Conservation (phyloP, 2,329 filamentous ascomycete species). For the Beauveria sp. region DNA sequence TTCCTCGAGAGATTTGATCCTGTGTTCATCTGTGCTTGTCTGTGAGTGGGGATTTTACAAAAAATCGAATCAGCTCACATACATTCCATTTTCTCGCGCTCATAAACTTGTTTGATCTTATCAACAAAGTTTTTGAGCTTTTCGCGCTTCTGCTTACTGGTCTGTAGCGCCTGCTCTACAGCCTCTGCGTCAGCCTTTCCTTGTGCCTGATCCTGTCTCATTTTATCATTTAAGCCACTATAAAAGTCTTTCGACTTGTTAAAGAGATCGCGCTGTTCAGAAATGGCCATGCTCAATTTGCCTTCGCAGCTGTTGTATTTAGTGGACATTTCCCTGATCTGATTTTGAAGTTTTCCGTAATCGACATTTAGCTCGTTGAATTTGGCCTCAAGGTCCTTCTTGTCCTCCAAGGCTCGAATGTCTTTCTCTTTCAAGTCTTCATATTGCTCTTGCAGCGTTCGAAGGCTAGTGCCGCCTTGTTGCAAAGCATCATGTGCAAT, state of each 20-base stretch:
- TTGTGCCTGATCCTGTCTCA: background rate
- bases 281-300: background rate
- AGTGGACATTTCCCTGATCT: background rate
- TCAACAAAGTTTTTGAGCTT: background rate
- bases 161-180: background rate
- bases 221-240: background rate
- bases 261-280: slow-evolving; percentile 11
- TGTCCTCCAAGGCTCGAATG: background rate
- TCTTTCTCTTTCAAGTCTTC: background rate
- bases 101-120: background rate
- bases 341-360: background rate
- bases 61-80: background rate
- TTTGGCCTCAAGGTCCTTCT: slow-evolving; percentile 1
- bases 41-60: background rate
- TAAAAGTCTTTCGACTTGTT: slow-evolving; percentile 9
- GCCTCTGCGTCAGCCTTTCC: background rate
- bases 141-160: slow-evolving; percentile 1
- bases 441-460: background rate
- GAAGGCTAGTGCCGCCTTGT: background rate
- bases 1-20: background rate
- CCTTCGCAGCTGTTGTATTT: background rate
- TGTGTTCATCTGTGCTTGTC: background rate
- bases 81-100: background rate
- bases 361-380: slow-evolving; percentile 8
- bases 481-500: slow-evolving; percentile 15